Conservation (phyloP, 768 basidiomycete species). For the Naganishia antarctica region DNA sequence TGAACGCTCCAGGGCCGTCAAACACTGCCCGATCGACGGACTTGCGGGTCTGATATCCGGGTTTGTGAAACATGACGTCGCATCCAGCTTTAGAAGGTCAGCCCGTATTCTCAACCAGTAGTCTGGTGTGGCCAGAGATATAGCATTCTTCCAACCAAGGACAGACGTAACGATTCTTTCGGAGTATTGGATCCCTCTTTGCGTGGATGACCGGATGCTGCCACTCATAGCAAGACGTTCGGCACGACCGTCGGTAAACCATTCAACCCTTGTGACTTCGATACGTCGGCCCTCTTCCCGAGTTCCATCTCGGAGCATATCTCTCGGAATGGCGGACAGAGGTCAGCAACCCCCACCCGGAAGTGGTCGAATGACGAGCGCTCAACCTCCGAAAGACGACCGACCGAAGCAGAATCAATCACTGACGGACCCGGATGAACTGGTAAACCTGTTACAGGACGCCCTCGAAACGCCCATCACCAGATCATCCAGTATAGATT, state of each 20-base stretch:
- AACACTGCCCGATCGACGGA: too few relatives aligned
- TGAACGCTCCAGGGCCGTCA: too few relatives aligned
- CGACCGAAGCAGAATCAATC: neutral
- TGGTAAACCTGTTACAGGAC: slow-evolving; percentile 11
- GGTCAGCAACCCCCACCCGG: too few relatives aligned
- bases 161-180: too few relatives aligned
- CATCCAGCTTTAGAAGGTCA: too few relatives aligned
- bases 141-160: too few relatives aligned
- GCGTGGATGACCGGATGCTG: slow-evolving; percentile 12
- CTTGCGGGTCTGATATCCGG: too few relatives aligned
- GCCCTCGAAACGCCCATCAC: slow-evolving; percentile 8
- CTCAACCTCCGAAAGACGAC: neutral
- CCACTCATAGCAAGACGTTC: slow-evolving; percentile 19
- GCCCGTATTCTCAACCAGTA: too few relatives aligned
- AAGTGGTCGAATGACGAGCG: too few relatives aligned
- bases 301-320: neutral
- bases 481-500: slow-evolving; percentile 7
- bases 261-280: neutral
- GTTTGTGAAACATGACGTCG: neutral
- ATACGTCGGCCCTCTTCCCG: neutral
- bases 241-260: slow-evolving; percentile 4
- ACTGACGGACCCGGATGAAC: neutral
- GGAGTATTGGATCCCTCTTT: too few relatives aligned
- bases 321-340: neutral
- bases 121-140: too few relatives aligned